phyloP scores from a whole-genome alignment of 345 rosid species.

The Bruguiera parviflora region DNA sequence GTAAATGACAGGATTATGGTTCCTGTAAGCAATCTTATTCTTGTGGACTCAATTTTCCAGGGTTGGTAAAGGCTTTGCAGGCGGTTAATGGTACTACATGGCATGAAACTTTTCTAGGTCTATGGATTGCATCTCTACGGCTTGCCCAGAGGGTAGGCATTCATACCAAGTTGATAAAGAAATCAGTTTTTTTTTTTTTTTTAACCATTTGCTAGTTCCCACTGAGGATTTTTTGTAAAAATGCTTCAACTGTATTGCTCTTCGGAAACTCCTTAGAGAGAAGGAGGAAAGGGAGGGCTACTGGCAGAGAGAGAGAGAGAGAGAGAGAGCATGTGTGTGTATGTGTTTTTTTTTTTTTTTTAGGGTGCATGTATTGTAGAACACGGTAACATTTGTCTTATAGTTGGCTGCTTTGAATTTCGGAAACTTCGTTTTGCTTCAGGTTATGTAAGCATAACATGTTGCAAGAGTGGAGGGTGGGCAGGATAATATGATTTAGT shows the following conservation, averaged over 20 bases:
- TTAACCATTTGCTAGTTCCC: not conserved
- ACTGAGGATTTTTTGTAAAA: not conserved
- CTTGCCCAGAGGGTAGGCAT: slow-evolving; percentile 89
- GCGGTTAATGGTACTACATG: slow-evolving; percentile 73
- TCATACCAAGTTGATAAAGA: slow-evolving; percentile 18
- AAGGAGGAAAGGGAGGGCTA: too few relatives aligned
- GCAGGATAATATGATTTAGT: not conserved
- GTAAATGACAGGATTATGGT: not conserved
- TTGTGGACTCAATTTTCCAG: slow-evolving; percentile 49
- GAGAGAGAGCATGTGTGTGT: too few relatives aligned
- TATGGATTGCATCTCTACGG: slow-evolving; percentile 92
- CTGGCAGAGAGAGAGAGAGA: too few relatives aligned
- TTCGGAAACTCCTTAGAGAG: not conserved
- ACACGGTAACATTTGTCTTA: not conserved
- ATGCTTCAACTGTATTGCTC: not conserved
- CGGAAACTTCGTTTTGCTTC: not conserved
- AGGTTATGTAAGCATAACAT: not conserved
- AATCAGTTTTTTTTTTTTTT: not conserved
- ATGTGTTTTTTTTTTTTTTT: too few relatives aligned
- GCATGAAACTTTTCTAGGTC: slow-evolving; percentile 85
- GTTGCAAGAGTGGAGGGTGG: too few relatives aligned
- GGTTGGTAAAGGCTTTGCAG: slow-evolving; percentile 82
- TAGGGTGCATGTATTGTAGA: too few relatives aligned
- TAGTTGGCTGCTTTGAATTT: not conserved
- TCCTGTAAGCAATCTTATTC: slow-evolving; percentile 22